Evolutionary conservation across 345 rosid species (phyloP), one percentile per base, ranked within the genome.

Genomic region (Anacardium occidentale): DNA sequence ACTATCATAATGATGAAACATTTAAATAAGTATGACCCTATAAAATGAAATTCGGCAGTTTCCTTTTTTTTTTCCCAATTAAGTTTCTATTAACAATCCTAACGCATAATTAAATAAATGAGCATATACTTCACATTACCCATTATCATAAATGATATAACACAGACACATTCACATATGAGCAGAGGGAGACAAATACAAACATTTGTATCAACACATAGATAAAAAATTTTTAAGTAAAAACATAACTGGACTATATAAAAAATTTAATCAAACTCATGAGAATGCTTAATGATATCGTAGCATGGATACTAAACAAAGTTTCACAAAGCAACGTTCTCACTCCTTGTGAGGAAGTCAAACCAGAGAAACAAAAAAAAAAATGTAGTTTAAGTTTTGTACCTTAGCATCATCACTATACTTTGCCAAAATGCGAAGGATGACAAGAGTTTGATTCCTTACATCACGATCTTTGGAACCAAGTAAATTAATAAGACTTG

Each of bases 371-470:
- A 29, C 32, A 29, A 3, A 29, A 21, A 54, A 68, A 32, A 20
- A 26, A 62, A 40, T 10, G 51, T 42, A 34, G 52, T 59, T 59
- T 47, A 52, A 68, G 40, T 42, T 55, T 7, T 10, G 67, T 83
- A 89, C 94, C 94, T 89, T 89, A 37, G 89, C 89, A 78, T 87
- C 84, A 79, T 84, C 87, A 24, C 76, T 81, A 52, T 83, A 84
- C 69, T 80, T 80, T 24, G 85, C 83, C 62, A 89, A 79, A 73
- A 77, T 78, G 57, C 42, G 76, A 73, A 89, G 90, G 47, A 89
- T 70, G 64, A 58, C 62, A 59, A 89, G 87, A 53, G 78, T 81
- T 64, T 5, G 76, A 70, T 72, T 80, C 76, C 85, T 79, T 50
- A 85, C 60, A 44, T 81, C 84, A 12, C 77, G 84, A 68, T 80